Base-by-base conservation (phyloP, 352 stramenopile genomes). In the Blastocystis hominis region DNA sequence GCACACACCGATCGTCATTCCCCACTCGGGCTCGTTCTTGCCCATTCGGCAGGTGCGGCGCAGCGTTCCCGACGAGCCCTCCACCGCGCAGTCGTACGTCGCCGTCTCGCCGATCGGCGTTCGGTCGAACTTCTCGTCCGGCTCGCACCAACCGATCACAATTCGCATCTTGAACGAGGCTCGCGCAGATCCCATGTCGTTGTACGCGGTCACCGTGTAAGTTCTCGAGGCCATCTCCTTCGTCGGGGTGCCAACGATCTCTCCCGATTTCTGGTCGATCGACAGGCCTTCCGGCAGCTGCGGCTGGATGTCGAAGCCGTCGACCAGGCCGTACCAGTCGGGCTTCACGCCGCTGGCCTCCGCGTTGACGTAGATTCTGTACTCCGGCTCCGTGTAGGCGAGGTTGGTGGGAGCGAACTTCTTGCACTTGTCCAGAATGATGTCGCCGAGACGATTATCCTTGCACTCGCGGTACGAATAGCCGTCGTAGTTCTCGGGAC, bases 401-500 rank as follows among this genome's bases (percentile, higher is more conserved):
- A 87, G 24, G n/a, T 75, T 78, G 2, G 10, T 78, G 17, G 77
- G 77, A 30, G 77, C 40, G 66, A 55, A 78, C 62, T 78, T 78
- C 3, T 36, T 54, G 50, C 77, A 87, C 6, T 34, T 72, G 6
- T 61, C 36, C 66, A 66, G 38, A 17, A 75, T 42, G 17, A 87
- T 55, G 10, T 75, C 66, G n/a, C 62, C 62, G 7, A 87, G 36
- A 20, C 59, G 46, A 7, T 38, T 24, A 20, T 55, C 53, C 17
- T 54, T 54, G 50, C 77, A 87, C 62, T 46, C 36, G 30, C 77
- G 42, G 44, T 68, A 87, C 17, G 77, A 61, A 42, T 87, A 87
- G 15, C 77, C 77, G 44, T 87, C 77, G 42, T 87, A 75, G 46
- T 53, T 77, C 24, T 87, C 46, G 38, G 77, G 77, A 47, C 77